Conservation (phyloP, 2,329 filamentous ascomycete species). For the Ophiostoma sp. region DNA sequence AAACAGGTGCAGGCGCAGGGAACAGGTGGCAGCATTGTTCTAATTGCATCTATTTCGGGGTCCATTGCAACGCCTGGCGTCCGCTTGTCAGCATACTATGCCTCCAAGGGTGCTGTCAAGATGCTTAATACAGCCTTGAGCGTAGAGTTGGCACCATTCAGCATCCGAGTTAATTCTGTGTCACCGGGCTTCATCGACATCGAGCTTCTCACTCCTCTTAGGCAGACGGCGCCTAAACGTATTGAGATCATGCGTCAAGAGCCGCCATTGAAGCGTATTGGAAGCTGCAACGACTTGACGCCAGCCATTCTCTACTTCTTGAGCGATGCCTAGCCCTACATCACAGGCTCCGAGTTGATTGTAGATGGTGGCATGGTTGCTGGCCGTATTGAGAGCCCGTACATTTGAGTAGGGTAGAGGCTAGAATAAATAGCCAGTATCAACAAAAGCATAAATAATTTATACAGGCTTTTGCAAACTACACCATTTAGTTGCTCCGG, state of each 20-base stretch:
- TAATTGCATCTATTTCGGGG: neutral
- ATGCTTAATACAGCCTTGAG: neutral
- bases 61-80: neutral
- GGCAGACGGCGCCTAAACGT: neutral
- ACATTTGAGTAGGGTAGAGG: neutral
- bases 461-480: too few relatives aligned
- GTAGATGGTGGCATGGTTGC: neutral
- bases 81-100: neutral
- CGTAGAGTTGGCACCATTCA: neutral
- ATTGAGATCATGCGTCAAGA: neutral
- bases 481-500: too few relatives aligned
- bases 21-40: neutral
- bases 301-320: neutral
- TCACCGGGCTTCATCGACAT: neutral
- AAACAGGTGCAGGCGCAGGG: neutral
- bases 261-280: neutral
- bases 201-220: neutral
- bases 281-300: neutral
- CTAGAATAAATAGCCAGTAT: too few relatives aligned
- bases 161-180: neutral
- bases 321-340: neutral
- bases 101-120: conserved; percentile 1
- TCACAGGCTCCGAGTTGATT: neutral
- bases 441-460: too few relatives aligned
- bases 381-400: neutral